Evolutionary conservation across 2,329 filamentous ascomycete species (phyloP).

Genomic region (Phaeosphaeria sp.): DNA sequence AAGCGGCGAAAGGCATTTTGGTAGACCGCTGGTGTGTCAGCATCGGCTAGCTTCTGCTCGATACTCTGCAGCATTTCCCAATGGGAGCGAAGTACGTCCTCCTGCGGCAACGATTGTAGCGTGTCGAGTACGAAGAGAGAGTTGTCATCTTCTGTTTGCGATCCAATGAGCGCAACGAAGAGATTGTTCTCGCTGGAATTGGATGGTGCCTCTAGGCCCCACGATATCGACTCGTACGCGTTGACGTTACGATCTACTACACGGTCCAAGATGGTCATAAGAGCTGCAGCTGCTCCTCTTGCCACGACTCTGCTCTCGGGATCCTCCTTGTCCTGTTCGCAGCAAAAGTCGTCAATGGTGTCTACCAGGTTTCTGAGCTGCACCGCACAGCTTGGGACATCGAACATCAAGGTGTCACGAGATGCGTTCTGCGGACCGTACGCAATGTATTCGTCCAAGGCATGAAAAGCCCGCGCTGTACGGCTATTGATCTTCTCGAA

Average conservation of each 20-base stretch:
- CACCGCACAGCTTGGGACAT: slow-evolving; percentile 40
- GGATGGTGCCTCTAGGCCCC: slow-evolving; percentile 32
- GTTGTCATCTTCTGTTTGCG: slow-evolving; percentile 16
- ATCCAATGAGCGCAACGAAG: slow-evolving; percentile 39
- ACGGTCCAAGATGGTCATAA: slow-evolving; percentile 41
- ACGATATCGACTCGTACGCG: slow-evolving; percentile 39
- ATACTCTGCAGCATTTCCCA: slow-evolving; percentile 35
- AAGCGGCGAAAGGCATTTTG: slow-evolving; percentile 33
- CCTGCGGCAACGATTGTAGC: slow-evolving; percentile 35
- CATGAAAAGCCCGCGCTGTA: slow-evolving; percentile 34
- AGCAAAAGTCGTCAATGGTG: slow-evolving; percentile 36
- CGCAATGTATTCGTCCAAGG: slow-evolving; percentile 39
- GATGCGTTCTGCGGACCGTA: slow-evolving; percentile 32
- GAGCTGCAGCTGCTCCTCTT: slow-evolving; percentile 33
- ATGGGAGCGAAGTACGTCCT: slow-evolving; percentile 40
- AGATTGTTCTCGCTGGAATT: slow-evolving; percentile 40
- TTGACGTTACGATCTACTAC: slow-evolving; percentile 42
- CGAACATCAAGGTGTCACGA: slow-evolving; percentile 28
- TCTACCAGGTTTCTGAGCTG: slow-evolving; percentile 34
- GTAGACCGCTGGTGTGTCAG: slow-evolving; percentile 31
- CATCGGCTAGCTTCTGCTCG: slow-evolving; percentile 31
- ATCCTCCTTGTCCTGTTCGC: slow-evolving; percentile 29
- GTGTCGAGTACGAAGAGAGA: slow-evolving; percentile 39
- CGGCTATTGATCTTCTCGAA: slow-evolving; percentile 45
- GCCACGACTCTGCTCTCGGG: slow-evolving; percentile 27